Base-by-base conservation (phyloP, 164 flowering plant genomes). In the Kalanchoe fedtschenkoi region DNA sequence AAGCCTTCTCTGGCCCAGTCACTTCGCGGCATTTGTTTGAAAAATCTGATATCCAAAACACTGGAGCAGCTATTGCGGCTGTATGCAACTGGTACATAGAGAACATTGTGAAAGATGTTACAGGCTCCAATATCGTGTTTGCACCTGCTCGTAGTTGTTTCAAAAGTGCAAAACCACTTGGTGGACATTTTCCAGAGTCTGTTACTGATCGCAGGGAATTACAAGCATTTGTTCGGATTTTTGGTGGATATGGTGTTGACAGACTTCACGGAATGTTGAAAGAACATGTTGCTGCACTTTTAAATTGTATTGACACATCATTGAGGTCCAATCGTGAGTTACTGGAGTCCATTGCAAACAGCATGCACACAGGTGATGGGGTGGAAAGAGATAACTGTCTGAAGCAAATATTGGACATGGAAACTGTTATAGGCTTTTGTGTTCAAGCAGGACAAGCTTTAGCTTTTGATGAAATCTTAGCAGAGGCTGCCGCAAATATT, bases 231-330 rank as follows among this genome's bases (percentile, higher is more conserved):
- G 83, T 77, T 60, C 92, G 88, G n/a, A 70, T 84, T 15, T 93
- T 93, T 76, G 99, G 99, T 63, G 88, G 87, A 67, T 93, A 93
- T 75, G 99, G 99, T 60, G 96, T 87, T 35, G 99, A 93, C 79
- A 76, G 79, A 67, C 78, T 93, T 19, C 88, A 87, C 69, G 70
- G 83, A 64, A 81, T 87, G 93, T 79, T 95, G 77, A 95, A 85
- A 74, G 97, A 90, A 65, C 96, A 91, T 69, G 84, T 84, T 19
- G 95, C 89, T 68, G 96, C 97, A 29, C 87, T 95, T 51, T 68
- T 95, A 60, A 95, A 87, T 73, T 95, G 97, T 74, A 91, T 95
- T 55, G 93, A 84, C 77, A 85, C 91, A 6, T 79, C 99, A 57
- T 69, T 90, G 70, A 75, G 89, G 22, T 88, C 96, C 60, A 91